phyloP scores from a whole-genome alignment of 2,329 filamentous ascomycete species.

The Ophiocordyceps unilateralis region DNA sequence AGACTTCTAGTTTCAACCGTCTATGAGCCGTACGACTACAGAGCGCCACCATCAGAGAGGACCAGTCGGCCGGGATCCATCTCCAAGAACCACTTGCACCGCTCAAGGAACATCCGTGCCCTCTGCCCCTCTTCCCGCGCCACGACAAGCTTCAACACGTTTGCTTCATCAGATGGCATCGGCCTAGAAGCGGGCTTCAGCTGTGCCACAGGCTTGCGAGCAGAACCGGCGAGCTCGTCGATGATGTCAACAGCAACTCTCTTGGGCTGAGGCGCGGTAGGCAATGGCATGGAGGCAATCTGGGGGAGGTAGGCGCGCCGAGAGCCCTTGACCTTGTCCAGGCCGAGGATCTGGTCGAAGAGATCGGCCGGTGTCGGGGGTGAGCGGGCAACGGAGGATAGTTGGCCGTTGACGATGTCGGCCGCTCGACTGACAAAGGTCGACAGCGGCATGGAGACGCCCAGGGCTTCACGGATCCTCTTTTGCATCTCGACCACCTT shows the following conservation, averaged over 20 bases:
- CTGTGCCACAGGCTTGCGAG: slow-evolving; percentile 10
- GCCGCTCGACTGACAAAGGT: slow-evolving; percentile 76
- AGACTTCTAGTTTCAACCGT: background rate
- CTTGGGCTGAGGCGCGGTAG: slow-evolving; percentile 8
- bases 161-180: slow-evolving; percentile 38
- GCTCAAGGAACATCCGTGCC: slow-evolving; percentile 66
- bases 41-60: slow-evolving; percentile 17
- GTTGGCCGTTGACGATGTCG: slow-evolving; percentile 71
- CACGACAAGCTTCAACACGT: slow-evolving; percentile 70
- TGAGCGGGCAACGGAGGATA: slow-evolving; percentile 46
- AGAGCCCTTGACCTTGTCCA: slow-evolving; percentile 31
- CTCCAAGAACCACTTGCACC: slow-evolving; percentile 71
- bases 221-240: slow-evolving; percentile 49
- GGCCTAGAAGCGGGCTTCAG: slow-evolving; percentile 18
- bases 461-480: slow-evolving; percentile 60
- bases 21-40: background rate
- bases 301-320: slow-evolving; percentile 55
- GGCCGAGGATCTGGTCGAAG: slow-evolving; percentile 74
- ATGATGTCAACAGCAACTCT: slow-evolving; percentile 48
- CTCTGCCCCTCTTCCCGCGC: slow-evolving; percentile 66
- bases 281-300: slow-evolving; percentile 27
- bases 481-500: slow-evolving; percentile 68
- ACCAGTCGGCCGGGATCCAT: slow-evolving; percentile 63
- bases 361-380: slow-evolving; percentile 61
- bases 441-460: slow-evolving; percentile 65